Base-by-base conservation (phyloP, 441 rosid genomes). In the Populus trichocarpa region DNA sequence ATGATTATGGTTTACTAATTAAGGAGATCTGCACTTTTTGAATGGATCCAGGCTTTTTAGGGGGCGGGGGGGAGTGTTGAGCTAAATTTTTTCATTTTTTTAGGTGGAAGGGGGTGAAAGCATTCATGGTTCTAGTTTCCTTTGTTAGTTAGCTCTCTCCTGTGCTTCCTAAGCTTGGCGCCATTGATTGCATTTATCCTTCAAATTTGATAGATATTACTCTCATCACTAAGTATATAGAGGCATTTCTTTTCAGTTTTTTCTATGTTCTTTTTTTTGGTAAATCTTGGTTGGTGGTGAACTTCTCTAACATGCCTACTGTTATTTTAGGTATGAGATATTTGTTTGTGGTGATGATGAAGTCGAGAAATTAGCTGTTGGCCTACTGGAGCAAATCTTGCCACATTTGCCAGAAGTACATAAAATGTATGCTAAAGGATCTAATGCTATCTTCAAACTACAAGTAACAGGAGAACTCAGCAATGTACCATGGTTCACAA, bases 401-500 rank as follows among this genome's bases (percentile, higher is more conserved):
- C 90, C 88, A 2, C 83, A 88, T 79, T 69, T 86, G 71, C 95
- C 90, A 10, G 88, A 81, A 65, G 70, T 89, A 30, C 77, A 73
- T 50, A 76, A 83, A 77, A 79, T 89, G 81, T 70, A 81, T 23
- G 50, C 76, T 8, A 81, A 83, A 82, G 95, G 91, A 64, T 81
- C 84, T 74, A 70, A 85, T 80, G 86, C 88, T 75, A 86, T 78
- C 79, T 82, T 86, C 77, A 85, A 83, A 35, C 84, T 89, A 70
- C 88, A 89, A 73, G 79, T 77, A 32, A 81, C 85, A 1, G 83
- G 81, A 42, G 82, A 84, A 75, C 82, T 77, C 16, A 38, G 68
- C 12, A 75, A 77, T 72, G 79, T 83, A 74, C 64, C 81, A 75
- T 91, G 95, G 91, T 91, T 91, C 85, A 87, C 92, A 70, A 86